Evolutionary conservation across 805 yeast species (phyloP).

Genomic region (Debaryomyces tyrocola): DNA sequence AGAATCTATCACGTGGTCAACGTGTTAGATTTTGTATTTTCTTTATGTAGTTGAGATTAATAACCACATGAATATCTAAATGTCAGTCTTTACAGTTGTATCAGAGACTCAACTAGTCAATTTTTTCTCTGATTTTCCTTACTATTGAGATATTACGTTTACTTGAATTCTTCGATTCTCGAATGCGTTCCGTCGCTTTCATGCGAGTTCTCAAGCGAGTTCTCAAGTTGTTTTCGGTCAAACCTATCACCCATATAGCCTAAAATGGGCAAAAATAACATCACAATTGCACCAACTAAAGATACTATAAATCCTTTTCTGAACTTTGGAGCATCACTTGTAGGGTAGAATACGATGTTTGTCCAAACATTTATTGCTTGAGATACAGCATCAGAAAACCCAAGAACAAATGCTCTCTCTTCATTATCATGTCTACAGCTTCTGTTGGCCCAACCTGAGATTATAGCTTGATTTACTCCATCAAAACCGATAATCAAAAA

Average conservation of each 20-base stretch:
- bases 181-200: too few species aligned
- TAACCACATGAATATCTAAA: too few species aligned
- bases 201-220: not conserved
- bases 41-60: too few species aligned
- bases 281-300: constrained; percentile 31
- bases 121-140: too few species aligned
- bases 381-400: constrained; percentile 16
- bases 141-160: too few species aligned
- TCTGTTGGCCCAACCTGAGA: constrained; percentile 43
- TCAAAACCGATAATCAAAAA: constrained; percentile 37
- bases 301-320: constrained; percentile 37
- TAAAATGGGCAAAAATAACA: constrained; percentile 33
- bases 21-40: too few species aligned
- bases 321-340: constrained; percentile 40
- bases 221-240: constrained; percentile 17
- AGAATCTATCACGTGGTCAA: too few species aligned
- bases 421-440: constrained; percentile 14
- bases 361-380: constrained; percentile 49
- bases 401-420: constrained; percentile 4
- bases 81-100: too few species aligned
- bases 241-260: constrained; percentile 23
- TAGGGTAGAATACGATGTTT: constrained; percentile 44
- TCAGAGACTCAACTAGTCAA: too few species aligned
- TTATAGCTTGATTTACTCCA: constrained; percentile 35
- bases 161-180: too few species aligned